Evolutionary conservation across 129 eudicot genomes (phyloP).

Genomic region (Artemisia annua): DNA sequence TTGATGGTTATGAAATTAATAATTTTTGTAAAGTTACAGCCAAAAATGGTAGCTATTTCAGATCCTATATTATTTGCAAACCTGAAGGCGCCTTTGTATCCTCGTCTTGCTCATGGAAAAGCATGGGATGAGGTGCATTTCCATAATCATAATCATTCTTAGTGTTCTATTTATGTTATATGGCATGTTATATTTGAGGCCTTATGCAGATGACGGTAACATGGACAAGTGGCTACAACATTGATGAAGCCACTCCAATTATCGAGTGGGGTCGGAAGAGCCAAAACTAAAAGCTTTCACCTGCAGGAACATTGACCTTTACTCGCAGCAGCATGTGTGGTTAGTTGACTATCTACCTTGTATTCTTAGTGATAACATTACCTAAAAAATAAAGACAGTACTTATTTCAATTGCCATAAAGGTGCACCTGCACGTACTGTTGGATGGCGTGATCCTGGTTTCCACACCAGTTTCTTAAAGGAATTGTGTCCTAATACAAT

Average conservation of each 20-base stretch:
- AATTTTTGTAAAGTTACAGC: conserved; percentile 42
- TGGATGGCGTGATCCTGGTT: conserved; percentile 64
- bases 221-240: conserved; percentile 94
- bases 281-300: conserved; percentile 40
- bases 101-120: too few relatives aligned
- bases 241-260: conserved; percentile 74
- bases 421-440: conserved; percentile 50
- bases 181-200: not conserved
- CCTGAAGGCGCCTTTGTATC: conserved; percentile 76
- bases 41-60: conserved; percentile 64
- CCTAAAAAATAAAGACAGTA: not conserved
- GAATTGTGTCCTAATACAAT: conserved; percentile 48
- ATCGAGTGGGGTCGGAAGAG: conserved; percentile 72
- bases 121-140: conserved; percentile 77
- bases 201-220: conserved; percentile 83
- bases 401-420: not conserved
- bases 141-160: not conserved
- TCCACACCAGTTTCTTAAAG: conserved; percentile 48
- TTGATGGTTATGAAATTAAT: not conserved
- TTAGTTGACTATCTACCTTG: not conserved
- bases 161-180: not conserved
- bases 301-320: conserved; percentile 81
- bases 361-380: not conserved
- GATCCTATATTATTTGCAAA: conserved; percentile 58
- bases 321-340: conserved; percentile 75